Evolutionary conservation across 495 filamentous ascomycete genomes (phyloP).

Genomic region (Penicillium turbatum): DNA sequence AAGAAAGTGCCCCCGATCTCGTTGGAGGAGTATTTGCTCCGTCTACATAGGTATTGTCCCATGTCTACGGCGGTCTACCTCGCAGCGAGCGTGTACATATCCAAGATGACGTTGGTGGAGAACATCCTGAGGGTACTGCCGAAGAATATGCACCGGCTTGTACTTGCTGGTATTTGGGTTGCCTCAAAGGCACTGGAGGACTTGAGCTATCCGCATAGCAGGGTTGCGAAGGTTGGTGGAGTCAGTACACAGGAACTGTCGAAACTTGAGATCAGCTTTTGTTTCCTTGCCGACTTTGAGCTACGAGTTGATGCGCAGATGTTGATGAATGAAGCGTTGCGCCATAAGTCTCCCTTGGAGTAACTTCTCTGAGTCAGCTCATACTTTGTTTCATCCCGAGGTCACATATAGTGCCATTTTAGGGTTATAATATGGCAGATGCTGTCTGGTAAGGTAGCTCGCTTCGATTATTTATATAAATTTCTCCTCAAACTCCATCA

Average conservation of each 20-base stretch:
- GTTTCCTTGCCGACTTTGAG: slow-evolving; percentile 78
- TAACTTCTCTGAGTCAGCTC: background rate
- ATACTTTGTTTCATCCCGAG: background rate
- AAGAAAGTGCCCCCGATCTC: slow-evolving; percentile 77
- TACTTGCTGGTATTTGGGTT: slow-evolving; percentile 78
- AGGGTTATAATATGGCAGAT: too few relatives aligned
- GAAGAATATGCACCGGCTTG: slow-evolving; percentile 80
- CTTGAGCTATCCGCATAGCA: slow-evolving; percentile 73
- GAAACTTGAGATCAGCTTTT: slow-evolving; percentile 85
- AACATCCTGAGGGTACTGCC: slow-evolving; percentile 67
- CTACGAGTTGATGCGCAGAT: slow-evolving; percentile 63
- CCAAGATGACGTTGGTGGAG: slow-evolving; percentile 70
- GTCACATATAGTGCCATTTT: background rate
- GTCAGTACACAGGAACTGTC: slow-evolving; percentile 75
- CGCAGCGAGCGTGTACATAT: slow-evolving; percentile 87
- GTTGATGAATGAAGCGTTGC: slow-evolving; percentile 45
- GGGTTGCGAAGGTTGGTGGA: slow-evolving; percentile 85
- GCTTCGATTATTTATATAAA: too few relatives aligned
- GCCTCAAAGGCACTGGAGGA: slow-evolving; percentile 94
- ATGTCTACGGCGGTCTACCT: slow-evolving; percentile 96
- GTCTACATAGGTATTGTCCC: slow-evolving; percentile 86
- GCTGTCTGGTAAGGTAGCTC: too few relatives aligned
- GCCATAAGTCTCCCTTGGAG: background rate
- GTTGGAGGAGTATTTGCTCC: slow-evolving; percentile 77
- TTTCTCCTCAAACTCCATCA: too few relatives aligned